Evolutionary conservation across 768 basidiomycete species (phyloP), one percentile per base, ranked within the genome.

Genomic region (Dioszegia aurantiaca): DNA sequence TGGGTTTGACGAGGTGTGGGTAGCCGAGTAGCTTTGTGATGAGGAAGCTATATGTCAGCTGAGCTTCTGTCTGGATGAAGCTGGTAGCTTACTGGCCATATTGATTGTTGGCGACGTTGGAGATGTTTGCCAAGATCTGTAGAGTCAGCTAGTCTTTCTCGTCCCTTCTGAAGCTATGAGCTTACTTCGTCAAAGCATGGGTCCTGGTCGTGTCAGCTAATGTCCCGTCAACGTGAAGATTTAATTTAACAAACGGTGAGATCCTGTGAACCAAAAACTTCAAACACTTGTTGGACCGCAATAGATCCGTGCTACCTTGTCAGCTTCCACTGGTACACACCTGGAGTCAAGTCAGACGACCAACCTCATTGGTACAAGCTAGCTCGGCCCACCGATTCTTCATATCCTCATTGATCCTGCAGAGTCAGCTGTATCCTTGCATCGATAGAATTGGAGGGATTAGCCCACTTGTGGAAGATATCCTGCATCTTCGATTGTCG

Each of bases 221-320:
- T 17, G 36, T 37, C 36, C 36, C 14, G 23, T 24, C 24, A 12
- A 30, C 30, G 17, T 11, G 28, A 12, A 33, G 19, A 16, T 19
- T 2, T 12, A 12, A 43, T 21, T 30, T 17, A 26, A 55, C 62
- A 44, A 12, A 70, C 66, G 67, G 69, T 75, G 21, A 68, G 46
- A 3, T 61, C 64, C 16, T 55, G 59, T 14, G 66, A 64, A 10
- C 69, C 69, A 60, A 66, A 75, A 2, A 69, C 65, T 24, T 75
- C 73, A 40, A 73, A 73, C 6, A 75, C 69, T 43, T 75, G 73
- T 47, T 75, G 73, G 33, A 72, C 71, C 1, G 71, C 68, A 44
- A 75, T 75, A 3, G 66, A 65, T 30, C 66, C 66, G 43, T 73
- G 65, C 68, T 69, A 33, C 1, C 0, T 16, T 21, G 42, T 67